These are phyloP conservation scores for Trypanosoma scelopori DNA, from an alignment of 208 protist genomes.

Conservation along the genomic window DNA sequence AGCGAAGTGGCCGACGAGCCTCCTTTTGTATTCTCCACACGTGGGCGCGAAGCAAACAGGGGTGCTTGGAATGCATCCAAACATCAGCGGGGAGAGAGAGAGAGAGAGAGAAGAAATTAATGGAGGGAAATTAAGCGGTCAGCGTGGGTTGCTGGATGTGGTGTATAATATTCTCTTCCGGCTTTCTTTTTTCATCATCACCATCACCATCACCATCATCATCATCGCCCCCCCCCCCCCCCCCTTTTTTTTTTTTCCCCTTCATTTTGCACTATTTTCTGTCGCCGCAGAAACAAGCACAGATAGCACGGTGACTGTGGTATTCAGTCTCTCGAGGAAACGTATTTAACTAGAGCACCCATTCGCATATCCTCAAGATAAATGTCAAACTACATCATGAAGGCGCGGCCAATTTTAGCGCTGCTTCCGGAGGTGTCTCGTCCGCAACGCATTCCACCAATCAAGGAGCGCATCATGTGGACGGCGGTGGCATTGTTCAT, in stretches of 20 bases:
- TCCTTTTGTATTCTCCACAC: conserved; percentile 20
- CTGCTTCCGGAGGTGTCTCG: conserved; percentile 95
- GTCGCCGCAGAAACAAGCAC: conserved; percentile 10
- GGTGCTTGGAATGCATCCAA: too few relatives aligned
- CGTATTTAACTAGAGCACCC: neutral
- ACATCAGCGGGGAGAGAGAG: too few relatives aligned
- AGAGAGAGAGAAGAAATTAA: too few relatives aligned
- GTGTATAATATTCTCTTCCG: neutral
- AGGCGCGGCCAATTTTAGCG: conserved; percentile 93
- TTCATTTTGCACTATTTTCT: conserved; percentile 13
- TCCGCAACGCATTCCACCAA: conserved; percentile 85
- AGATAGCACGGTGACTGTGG: neutral
- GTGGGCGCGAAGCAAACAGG: neutral
- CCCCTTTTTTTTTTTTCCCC: conserved; percentile 17
- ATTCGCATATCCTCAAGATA: neutral
- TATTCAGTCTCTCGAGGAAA: neutral
- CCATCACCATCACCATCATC: too few relatives aligned
- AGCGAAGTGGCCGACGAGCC: neutral
- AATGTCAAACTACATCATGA: conserved; percentile 66
- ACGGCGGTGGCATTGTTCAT: conserved; percentile 98
- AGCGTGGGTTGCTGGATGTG: too few relatives aligned
- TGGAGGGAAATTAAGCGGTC: too few relatives aligned
- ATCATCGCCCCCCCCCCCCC: neutral
- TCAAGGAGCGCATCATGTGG: conserved; percentile 98
- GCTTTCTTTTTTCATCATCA: neutral